phyloP scores from a whole-genome alignment of 768 basidiomycete genomes.

The Auriscalpium microsporum region DNA sequence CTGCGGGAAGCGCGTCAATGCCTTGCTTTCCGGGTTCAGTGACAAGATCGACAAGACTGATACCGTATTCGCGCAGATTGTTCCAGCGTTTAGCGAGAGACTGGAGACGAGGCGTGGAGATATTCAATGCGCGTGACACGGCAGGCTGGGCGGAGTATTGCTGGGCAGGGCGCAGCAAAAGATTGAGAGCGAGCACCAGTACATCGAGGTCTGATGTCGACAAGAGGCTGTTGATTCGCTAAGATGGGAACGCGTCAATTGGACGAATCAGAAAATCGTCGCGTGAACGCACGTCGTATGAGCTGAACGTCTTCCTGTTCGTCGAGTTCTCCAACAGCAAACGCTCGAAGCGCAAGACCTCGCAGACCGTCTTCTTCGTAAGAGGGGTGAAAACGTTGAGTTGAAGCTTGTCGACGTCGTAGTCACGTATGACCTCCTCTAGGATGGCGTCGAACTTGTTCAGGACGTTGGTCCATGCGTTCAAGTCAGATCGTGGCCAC shows the following conservation, averaged over 20 bases:
- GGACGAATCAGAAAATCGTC: conserved; percentile 1
- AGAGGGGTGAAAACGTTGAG: conserved; percentile 65
- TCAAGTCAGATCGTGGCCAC: conserved; percentile 94
- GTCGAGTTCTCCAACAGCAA: conserved; percentile 95
- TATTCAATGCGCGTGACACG: conserved; percentile 73
- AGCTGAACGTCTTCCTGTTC: conserved; percentile 91
- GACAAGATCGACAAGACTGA: conserved; percentile 68
- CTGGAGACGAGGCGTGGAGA: conserved; percentile 75
- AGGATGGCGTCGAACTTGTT: conserved; percentile 92
- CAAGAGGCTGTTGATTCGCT: conserved; percentile 88
- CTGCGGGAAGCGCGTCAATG: conserved; percentile 56
- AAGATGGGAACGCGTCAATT: conserved; percentile 1
- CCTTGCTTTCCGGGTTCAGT: conserved; percentile 41
- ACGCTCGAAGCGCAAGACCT: conserved; percentile 83
- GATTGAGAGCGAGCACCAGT: conserved; percentile 71
- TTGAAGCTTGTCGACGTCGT: conserved; percentile 82
- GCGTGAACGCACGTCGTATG: conserved; percentile 80
- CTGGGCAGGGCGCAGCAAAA: conserved; percentile 87
- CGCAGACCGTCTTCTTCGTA: conserved; percentile 66
- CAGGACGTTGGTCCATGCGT: conserved; percentile 92
- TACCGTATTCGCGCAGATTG: conserved; percentile 68
- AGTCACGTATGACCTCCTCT: conserved; percentile 73
- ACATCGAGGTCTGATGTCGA: conserved; percentile 86
- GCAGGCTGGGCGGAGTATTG: conserved; percentile 88
- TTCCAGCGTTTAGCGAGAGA: conserved; percentile 77